Conservation (phyloP, 192 early-diverging fungal genomes). For the Coemansia biformis region DNA sequence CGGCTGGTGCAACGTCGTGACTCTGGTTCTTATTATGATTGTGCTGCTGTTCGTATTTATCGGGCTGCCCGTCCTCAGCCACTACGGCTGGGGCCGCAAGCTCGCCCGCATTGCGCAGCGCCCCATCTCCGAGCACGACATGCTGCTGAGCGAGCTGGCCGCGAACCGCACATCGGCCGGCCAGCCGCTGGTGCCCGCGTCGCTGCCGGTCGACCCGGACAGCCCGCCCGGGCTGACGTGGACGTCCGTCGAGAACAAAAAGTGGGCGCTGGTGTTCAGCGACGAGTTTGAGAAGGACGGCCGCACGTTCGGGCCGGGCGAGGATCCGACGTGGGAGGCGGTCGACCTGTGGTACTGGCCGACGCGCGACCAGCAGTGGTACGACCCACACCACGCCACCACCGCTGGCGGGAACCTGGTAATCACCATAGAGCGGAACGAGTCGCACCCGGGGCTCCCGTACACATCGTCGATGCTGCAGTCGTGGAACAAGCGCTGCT, state of each 20-base stretch:
- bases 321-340: constrained; percentile 55
- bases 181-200: constrained; percentile 36
- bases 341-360: constrained; percentile 56
- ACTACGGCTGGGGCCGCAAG: constrained; percentile 46
- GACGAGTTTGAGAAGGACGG: constrained; percentile 57
- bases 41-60: constrained; percentile 50
- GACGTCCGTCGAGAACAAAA: constrained; percentile 35
- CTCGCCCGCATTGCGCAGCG: constrained; percentile 1
- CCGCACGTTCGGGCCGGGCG: constrained; percentile 51
- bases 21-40: constrained; percentile 36
- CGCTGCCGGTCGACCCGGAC: constrained; percentile 47
- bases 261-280: constrained; percentile 55
- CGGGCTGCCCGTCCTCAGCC: constrained; percentile 44
- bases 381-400: constrained; percentile 48
- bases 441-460: constrained; percentile 38
- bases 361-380: constrained; percentile 53
- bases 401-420: constrained; percentile 51
- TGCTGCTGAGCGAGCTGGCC: constrained; percentile 21
- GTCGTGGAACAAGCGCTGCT: constrained; percentile 62
- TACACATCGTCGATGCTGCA: constrained; percentile 59
- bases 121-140: constrained; percentile 38
- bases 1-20: constrained; percentile 52
- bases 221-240: constrained; percentile 35
- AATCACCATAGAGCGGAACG: constrained; percentile 47
- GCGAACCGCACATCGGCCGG: constrained; percentile 24